These are phyloP conservation scores for Encephalitozoon romaleae DNA, from an alignment of 371 early-diverging fungal genomes.

Conservation along the genomic window DNA sequence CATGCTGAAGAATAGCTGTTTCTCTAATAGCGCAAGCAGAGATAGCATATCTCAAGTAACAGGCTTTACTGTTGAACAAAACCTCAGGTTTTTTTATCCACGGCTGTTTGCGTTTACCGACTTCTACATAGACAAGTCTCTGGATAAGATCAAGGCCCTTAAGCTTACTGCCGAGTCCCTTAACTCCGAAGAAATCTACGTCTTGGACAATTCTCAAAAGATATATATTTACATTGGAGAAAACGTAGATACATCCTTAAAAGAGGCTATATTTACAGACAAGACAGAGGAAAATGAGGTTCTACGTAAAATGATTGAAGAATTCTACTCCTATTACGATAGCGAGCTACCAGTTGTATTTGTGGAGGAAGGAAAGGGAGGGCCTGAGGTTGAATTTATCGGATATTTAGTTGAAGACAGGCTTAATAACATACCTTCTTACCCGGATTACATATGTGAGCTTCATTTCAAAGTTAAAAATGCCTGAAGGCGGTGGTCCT, in stretches of 20 bases:
- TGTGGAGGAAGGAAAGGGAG: slow-evolving; percentile 32
- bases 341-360: slow-evolving; percentile 17
- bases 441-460: slow-evolving; percentile 31
- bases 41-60: slow-evolving; percentile 12
- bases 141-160: slow-evolving; percentile 36
- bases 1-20: slow-evolving; percentile 47
- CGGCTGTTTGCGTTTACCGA: slow-evolving; percentile 54
- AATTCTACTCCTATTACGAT: slow-evolving; percentile 12
- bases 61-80: slow-evolving; percentile 45
- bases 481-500: not conserved
- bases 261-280: slow-evolving; percentile 24
- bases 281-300: slow-evolving; percentile 25
- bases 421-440: slow-evolving; percentile 19
- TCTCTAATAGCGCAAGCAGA: not conserved
- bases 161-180: slow-evolving; percentile 41
- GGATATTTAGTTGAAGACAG: slow-evolving; percentile 39
- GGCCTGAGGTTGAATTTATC: slow-evolving; percentile 22
- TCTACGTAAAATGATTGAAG: slow-evolving; percentile 23
- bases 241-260: slow-evolving; percentile 45
- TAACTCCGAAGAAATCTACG: slow-evolving; percentile 55
- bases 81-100: slow-evolving; percentile 60
- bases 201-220: slow-evolving; percentile 52
- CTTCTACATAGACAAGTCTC: slow-evolving; percentile 43
- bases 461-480: slow-evolving; percentile 36
- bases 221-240: slow-evolving; percentile 57